A percentile compares a stretch with the other conserved stretches of the same genome.
phyloP scores from a whole-genome alignment of 345 rosid species.

The Turnera subulata region DNA sequence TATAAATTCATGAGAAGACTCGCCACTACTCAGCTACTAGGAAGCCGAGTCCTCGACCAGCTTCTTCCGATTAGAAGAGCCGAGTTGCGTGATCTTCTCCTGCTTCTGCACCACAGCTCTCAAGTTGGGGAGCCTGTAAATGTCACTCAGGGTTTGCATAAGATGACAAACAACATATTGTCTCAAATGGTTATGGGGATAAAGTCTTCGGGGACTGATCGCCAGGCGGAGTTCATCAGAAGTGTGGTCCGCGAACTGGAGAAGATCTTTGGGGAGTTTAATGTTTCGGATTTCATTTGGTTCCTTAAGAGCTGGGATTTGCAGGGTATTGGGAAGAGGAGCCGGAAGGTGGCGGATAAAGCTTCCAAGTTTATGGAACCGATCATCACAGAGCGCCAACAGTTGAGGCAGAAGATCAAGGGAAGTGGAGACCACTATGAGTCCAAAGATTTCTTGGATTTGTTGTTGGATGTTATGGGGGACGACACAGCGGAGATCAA shows the following conservation, averaged over 20 bases:
- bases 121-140: conserved; percentile 22
- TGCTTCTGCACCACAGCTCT: conserved; percentile 16
- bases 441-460: conserved; percentile 38
- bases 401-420: conserved; percentile 14
- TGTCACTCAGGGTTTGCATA: conserved; percentile 36
- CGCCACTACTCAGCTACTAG: conserved; percentile 39
- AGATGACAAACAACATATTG: conserved; percentile 36
- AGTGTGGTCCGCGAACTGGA: conserved; percentile 33
- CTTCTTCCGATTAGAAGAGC: conserved; percentile 31
- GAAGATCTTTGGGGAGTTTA: conserved; percentile 41
- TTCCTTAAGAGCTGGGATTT: conserved; percentile 32
- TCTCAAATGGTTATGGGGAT: conserved; percentile 45
- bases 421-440: conserved; percentile 1
- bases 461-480: conserved; percentile 33
- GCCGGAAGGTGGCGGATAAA: conserved; percentile 23
- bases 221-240: conserved; percentile 29
- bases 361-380: conserved; percentile 35
- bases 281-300: conserved; percentile 44
- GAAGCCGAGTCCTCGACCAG: conserved; percentile 28
- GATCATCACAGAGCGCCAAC: conserved; percentile 28
- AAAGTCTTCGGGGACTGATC: conserved; percentile 28
- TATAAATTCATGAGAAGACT: conserved; percentile 47
- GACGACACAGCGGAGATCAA: conserved; percentile 24
- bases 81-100: conserved; percentile 22
- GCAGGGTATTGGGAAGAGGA: conserved; percentile 31